Evolutionary conservation across 345 rosid species (phyloP), one percentile per base, ranked within the genome.

Genomic region (Syzygium aqueum): DNA sequence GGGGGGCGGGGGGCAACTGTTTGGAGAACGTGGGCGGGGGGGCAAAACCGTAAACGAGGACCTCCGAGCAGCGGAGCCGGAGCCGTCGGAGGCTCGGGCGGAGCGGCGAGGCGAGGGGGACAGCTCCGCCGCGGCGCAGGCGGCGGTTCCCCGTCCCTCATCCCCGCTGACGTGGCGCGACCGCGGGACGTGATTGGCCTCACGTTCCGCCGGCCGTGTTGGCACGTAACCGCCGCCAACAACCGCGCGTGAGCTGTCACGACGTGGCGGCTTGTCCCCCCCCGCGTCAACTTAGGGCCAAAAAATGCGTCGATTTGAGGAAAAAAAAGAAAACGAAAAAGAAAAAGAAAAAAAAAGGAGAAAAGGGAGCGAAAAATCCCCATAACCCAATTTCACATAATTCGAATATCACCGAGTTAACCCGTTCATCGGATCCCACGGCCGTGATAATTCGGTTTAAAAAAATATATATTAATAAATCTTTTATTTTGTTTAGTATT

Each of bases 161-260:
- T 43, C 21, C 43, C 23, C 21, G 91, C 84, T 91, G 95, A 94
- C 92, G 91, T 95, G 98, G 89, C 88, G 30, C 14, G 84, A 91
- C 89, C 89, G 19, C 53, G 89, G 46, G 92, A 92, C 93, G 87
- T 97, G 96, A 94, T 94, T 92, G 96, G 97, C 84, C 89, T 86
- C 92, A 89, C 87, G 90, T 87, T 87, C 65, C 46, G 43, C 86
- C 88, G 80, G 51, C 85, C 80, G 73, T 13, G 46, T 1, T 43
- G 85, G 56, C 78, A 56, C 51, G 86, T 37, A 87, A 90, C 91
- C 73, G 85, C 56, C 40, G 84, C 88, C 92, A 90, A 91, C 98
- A 90, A 92, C 94, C 89, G 86, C 87, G 87, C 86, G 84, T 91
- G 91, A 94, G 96, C 96, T 95, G 97, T 91, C 95, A 92, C 22